phyloP scores from a whole-genome alignment of 257 asterid genomes.

The Avicennia marina region DNA sequence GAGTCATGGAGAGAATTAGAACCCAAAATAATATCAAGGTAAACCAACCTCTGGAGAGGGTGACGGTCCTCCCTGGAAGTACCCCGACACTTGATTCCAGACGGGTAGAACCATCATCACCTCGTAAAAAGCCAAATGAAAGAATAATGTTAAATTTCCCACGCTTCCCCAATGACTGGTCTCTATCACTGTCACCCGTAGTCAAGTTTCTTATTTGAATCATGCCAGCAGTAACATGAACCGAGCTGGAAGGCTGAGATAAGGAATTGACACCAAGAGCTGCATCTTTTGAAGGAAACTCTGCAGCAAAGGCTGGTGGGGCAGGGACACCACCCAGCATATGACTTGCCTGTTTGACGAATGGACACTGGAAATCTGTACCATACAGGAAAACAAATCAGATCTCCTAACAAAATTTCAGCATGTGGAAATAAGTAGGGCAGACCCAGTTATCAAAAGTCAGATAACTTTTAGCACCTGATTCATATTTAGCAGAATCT shows the following conservation, averaged over 20 bases:
- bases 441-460: not conserved
- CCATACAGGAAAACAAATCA: slow-evolving; percentile 1
- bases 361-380: slow-evolving; percentile 61
- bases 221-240: slow-evolving; percentile 74
- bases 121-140: slow-evolving; percentile 57
- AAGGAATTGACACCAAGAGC: slow-evolving; percentile 41
- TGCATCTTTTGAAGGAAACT: slow-evolving; percentile 62
- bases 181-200: slow-evolving; percentile 20
- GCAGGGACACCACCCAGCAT: slow-evolving; percentile 80
- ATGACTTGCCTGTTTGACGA: slow-evolving; percentile 59
- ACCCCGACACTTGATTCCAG: slow-evolving; percentile 51
- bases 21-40: slow-evolving; percentile 48
- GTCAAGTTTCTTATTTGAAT: slow-evolving; percentile 41
- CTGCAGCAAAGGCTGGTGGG: slow-evolving; percentile 88
- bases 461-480: slow-evolving; percentile 32
- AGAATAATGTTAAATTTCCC: slow-evolving; percentile 46
- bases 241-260: slow-evolving; percentile 53
- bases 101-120: slow-evolving; percentile 37
- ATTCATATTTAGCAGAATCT: slow-evolving; percentile 30
- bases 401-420: not conserved
- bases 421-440: too few species aligned
- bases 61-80: slow-evolving; percentile 49
- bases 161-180: slow-evolving; percentile 38
- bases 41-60: slow-evolving; percentile 45
- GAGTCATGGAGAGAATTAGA: slow-evolving; percentile 53